A percentile compares a stretch with the other conserved stretches of the same genome.
These are phyloP conservation scores for Wickerhamiella brachini DNA, from an alignment of 805 yeast species.

Conservation along the genomic window DNA sequence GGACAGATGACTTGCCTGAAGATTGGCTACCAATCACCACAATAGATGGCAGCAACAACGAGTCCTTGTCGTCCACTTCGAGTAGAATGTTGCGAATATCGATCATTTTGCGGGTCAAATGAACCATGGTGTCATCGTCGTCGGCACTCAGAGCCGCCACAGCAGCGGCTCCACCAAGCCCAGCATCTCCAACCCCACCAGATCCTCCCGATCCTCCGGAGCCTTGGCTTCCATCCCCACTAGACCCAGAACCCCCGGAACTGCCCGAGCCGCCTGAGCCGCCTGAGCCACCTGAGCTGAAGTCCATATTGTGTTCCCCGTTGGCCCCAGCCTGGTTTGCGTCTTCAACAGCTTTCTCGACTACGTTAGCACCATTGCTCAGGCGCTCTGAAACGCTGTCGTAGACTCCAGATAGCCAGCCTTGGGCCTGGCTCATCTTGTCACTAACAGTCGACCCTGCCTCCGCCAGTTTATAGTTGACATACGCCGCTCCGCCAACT, in stretches of 20 bases:
- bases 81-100: conserved; percentile 75
- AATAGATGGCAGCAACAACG: conserved; percentile 78
- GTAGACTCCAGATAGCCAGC: conserved; percentile 23
- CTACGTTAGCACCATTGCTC: neutral
- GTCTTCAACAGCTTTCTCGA: neutral
- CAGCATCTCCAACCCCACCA: conserved; percentile 22
- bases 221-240: conserved; percentile 3
- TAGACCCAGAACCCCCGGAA: too few relatives aligned
- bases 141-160: conserved; percentile 32
- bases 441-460: conserved; percentile 62
- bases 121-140: conserved; percentile 59
- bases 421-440: conserved; percentile 47
- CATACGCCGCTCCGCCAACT: conserved; percentile 90
- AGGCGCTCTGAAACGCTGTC: conserved; percentile 19
- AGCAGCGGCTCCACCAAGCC: conserved; percentile 41
- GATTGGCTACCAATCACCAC: conserved; percentile 97
- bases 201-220: conserved; percentile 17
- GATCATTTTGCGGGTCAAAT: conserved; percentile 89
- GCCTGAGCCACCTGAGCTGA: neutral
- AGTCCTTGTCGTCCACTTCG: conserved; percentile 60
- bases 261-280: neutral
- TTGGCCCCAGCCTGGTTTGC: neutral
- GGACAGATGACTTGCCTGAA: conserved; percentile 91
- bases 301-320: neutral
- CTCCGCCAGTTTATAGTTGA: conserved; percentile 83